These are phyloP conservation scores for Takashimella koratensis DNA, from an alignment of 1,284 basidiomycete species.

Conservation along the genomic window DNA sequence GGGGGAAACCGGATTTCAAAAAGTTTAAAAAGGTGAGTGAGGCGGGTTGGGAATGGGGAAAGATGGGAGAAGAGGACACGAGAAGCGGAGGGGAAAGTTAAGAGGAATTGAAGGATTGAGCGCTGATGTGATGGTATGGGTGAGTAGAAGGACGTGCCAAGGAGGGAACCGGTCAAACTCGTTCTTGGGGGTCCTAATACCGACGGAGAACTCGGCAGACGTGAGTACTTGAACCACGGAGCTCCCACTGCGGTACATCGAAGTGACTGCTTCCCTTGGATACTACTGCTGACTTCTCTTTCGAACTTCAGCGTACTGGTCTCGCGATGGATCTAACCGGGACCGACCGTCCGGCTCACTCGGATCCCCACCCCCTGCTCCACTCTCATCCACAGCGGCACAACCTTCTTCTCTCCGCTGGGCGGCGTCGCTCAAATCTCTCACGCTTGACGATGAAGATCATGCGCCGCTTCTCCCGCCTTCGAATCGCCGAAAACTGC, in stretches of 20 bases:
- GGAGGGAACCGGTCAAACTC: constrained; percentile 33
- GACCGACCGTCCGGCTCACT: too few relatives aligned
- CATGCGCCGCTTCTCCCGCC: constrained; percentile 32
- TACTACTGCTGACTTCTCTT: background rate
- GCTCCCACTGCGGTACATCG: too few relatives aligned
- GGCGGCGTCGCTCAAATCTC: background rate
- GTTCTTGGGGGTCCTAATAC: constrained; percentile 31
- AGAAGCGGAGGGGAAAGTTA: too few relatives aligned
- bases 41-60: background rate
- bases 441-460: constrained; percentile 28
- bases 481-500: constrained; percentile 14
- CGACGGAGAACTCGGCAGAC: constrained; percentile 41
- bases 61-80: too few relatives aligned
- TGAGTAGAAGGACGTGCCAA: constrained; percentile 37
- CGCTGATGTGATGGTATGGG: too few relatives aligned
- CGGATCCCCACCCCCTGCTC: too few relatives aligned
- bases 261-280: too few relatives aligned
- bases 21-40: constrained; percentile 72
- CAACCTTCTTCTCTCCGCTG: background rate
- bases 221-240: too few relatives aligned
- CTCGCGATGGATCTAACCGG: too few relatives aligned
- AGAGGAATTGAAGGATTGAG: too few relatives aligned
- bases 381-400: too few relatives aligned
- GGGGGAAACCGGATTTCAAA: constrained; percentile 70
- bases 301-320: constrained; percentile 37